Percentiles rank a stretch among this genome's conserved stretches.
These are phyloP conservation scores for Candida broadrunensis DNA, from an alignment of 805 yeast genomes.

Conservation along the genomic window DNA sequence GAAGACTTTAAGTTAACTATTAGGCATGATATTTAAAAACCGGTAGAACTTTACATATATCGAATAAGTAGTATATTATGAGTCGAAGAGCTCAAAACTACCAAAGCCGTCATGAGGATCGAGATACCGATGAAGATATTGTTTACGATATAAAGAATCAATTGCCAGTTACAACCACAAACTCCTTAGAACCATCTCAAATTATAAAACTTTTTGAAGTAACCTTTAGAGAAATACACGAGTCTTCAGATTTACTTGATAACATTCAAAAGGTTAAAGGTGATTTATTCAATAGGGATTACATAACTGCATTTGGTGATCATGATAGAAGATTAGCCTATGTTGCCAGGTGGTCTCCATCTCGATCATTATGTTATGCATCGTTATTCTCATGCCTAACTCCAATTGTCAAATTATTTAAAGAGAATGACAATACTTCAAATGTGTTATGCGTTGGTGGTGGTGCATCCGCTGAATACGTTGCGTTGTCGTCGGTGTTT, in stretches of 20 bases:
- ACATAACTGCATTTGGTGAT: slow-evolving; percentile 62
- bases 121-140: not conserved
- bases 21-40: not conserved
- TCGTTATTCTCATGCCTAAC: slow-evolving; percentile 57
- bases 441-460: slow-evolving; percentile 73
- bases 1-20: not conserved
- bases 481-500: slow-evolving; percentile 60
- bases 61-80: not conserved
- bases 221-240: slow-evolving; percentile 29
- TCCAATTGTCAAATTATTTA: slow-evolving; percentile 36
- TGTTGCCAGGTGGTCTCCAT: slow-evolving; percentile 82
- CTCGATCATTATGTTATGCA: slow-evolving; percentile 72
- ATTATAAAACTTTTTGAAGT: slow-evolving; percentile 35
- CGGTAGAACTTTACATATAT: not conserved
- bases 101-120: slow-evolving; percentile 14
- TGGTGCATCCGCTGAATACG: slow-evolving; percentile 85
- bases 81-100: slow-evolving; percentile 31
- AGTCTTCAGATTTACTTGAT: slow-evolving; percentile 31
- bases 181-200: slow-evolving; percentile 30
- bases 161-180: slow-evolving; percentile 32
- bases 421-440: slow-evolving; percentile 24
- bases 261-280: slow-evolving; percentile 69
- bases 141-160: not conserved
- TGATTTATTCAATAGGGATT: slow-evolving; percentile 67
- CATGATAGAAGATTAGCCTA: slow-evolving; percentile 71